These are phyloP conservation scores for Plasmopara halstedii DNA, from an alignment of 352 stramenopile genomes.

Conservation along the genomic window DNA sequence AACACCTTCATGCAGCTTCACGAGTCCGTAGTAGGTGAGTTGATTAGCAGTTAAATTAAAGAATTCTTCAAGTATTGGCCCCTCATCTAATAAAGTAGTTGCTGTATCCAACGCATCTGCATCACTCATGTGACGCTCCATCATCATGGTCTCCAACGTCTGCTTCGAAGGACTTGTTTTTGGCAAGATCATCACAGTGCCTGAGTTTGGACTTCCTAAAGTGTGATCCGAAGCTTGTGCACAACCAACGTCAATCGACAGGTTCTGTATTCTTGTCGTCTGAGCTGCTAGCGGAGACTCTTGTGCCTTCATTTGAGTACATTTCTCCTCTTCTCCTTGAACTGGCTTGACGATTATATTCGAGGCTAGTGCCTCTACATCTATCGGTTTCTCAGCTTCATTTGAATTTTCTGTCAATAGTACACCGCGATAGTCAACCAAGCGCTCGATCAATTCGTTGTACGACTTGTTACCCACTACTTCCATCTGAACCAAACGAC, in stretches of 20 bases:
- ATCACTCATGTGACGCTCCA: constrained; percentile 68
- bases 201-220: constrained; percentile 8
- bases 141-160: constrained; percentile 67
- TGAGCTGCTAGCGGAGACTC: constrained; percentile 7
- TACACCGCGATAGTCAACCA: constrained; percentile 86
- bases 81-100: constrained; percentile 62
- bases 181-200: constrained; percentile 17
- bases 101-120: constrained; percentile 50
- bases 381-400: neutral
- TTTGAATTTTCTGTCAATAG: constrained; percentile 47
- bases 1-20: constrained; percentile 89
- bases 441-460: constrained; percentile 95
- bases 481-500: constrained; percentile 25
- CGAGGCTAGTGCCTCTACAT: too few species aligned
- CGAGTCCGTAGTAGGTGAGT: constrained; percentile 92
- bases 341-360: too few species aligned
- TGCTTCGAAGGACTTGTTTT: constrained; percentile 62
- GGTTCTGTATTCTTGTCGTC: constrained; percentile 16
- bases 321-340: constrained; percentile 13
- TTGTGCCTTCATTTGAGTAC: constrained; percentile 3
- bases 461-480: constrained; percentile 92
- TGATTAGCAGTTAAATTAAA: constrained; percentile 88
- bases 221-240: neutral
- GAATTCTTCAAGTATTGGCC: constrained; percentile 84
- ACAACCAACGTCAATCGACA: constrained; percentile 40